These are phyloP conservation scores for Fusarium chuoi DNA, from an alignment of 2,329 filamentous ascomycete genomes.

Conservation along the genomic window DNA sequence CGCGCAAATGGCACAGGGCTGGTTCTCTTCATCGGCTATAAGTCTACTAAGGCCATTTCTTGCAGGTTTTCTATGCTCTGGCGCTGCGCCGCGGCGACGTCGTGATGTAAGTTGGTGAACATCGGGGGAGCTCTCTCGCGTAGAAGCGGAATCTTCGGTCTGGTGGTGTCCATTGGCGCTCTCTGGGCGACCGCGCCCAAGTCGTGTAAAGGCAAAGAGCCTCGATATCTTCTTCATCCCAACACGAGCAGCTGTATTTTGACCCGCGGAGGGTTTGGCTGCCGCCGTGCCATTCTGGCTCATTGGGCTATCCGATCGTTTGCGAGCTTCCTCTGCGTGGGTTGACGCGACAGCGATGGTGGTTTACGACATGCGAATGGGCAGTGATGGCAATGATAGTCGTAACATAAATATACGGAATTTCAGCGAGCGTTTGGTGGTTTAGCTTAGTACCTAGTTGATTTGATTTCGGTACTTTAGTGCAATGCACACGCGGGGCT, in stretches of 20 bases:
- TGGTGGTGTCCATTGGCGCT: slow-evolving; percentile 29
- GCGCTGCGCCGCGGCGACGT: slow-evolving; percentile 37
- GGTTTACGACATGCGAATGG: slow-evolving; percentile 32
- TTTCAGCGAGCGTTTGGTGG: slow-evolving; percentile 12
- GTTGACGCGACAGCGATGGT: slow-evolving; percentile 29
- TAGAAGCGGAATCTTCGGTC: slow-evolving; percentile 36
- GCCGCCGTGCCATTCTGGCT: slow-evolving; percentile 44
- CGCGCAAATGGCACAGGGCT: slow-evolving; percentile 47
- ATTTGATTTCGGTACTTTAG: slow-evolving; percentile 10
- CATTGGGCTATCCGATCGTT: slow-evolving; percentile 31
- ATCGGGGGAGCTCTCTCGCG: slow-evolving; percentile 44
- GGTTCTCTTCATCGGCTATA: slow-evolving; percentile 43
- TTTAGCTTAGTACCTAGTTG: slow-evolving; percentile 9
- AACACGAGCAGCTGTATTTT: slow-evolving; percentile 30
- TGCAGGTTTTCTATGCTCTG: slow-evolving; percentile 38
- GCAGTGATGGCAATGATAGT: background rate
- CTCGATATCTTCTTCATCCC: slow-evolving; percentile 52
- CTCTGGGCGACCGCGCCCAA: slow-evolving; percentile 44
- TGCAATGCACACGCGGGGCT: slow-evolving; percentile 29
- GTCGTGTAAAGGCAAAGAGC: slow-evolving; percentile 49
- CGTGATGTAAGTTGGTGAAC: slow-evolving; percentile 50
- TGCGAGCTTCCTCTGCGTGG: slow-evolving; percentile 24
- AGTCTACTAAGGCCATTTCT: slow-evolving; percentile 45
- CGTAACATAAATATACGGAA: background rate
- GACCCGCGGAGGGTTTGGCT: slow-evolving; percentile 33